Percentiles rank a stretch among this genome's conserved stretches.
Evolutionary conservation across 2,329 filamentous ascomycete genomes (phyloP).

Genomic region (Boeremia lycopersici): DNA sequence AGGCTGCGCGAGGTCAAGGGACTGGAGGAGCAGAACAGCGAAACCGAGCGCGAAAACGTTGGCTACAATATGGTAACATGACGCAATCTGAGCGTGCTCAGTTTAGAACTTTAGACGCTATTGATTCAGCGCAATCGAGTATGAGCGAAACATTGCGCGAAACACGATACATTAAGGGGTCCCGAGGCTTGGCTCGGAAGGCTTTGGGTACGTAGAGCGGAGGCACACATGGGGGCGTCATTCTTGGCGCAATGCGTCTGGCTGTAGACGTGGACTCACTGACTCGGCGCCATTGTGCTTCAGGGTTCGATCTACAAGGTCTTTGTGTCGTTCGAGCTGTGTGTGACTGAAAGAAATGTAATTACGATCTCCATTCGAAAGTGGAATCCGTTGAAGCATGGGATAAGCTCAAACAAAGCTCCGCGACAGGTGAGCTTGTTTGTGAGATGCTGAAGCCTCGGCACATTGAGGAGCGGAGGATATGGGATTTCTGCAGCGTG

Average conservation of each 20-base stretch:
- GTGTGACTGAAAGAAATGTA: too few species aligned
- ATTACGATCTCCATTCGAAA: too few species aligned
- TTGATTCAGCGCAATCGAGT: background rate
- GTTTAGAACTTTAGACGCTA: background rate
- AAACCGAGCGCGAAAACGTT: constrained; percentile 1
- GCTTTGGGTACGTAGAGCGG: background rate
- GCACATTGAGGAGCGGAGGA: background rate
- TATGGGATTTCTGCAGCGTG: background rate
- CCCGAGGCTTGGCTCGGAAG: constrained; percentile 2
- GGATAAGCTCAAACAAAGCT: too few species aligned
- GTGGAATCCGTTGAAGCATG: too few species aligned
- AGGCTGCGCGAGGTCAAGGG: background rate
- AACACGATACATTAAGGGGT: constrained; percentile 11
- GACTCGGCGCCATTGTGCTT: too few species aligned
- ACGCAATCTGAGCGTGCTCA: background rate
- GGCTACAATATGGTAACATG: background rate
- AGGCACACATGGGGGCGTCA: background rate
- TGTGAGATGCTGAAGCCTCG: background rate
- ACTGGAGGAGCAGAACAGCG: background rate
- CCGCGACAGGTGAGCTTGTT: background rate
- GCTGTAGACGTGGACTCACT: background rate
- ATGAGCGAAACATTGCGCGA: background rate
- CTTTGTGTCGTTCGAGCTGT: background rate
- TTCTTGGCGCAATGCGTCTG: constrained; percentile 6
- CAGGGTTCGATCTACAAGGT: background rate